Evolutionary conservation across 352 stramenopile species (phyloP).

Genomic region (Plasmopara halstedii): DNA sequence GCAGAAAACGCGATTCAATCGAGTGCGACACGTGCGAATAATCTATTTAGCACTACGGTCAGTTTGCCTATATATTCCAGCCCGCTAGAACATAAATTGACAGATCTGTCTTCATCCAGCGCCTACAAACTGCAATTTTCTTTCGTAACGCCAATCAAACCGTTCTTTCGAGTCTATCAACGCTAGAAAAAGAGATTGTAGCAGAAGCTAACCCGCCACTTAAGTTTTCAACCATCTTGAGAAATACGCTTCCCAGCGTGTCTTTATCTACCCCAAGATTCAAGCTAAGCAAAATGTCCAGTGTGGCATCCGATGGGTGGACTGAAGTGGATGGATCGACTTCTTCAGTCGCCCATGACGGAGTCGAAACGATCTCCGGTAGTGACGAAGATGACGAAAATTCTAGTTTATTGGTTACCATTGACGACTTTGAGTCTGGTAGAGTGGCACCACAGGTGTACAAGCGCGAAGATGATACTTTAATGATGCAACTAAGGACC

Average conservation of each 20-base stretch:
- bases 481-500: neutral
- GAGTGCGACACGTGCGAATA: conserved; percentile 21
- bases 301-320: conserved; percentile 31
- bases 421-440: conserved; percentile 58
- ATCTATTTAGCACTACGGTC: conserved; percentile 65
- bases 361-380: conserved; percentile 19
- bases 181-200: conserved; percentile 51
- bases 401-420: conserved; percentile 27
- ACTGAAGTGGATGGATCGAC: conserved; percentile 31
- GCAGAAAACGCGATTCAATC: conserved; percentile 36
- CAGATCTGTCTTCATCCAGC: conserved; percentile 18
- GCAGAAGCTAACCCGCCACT: conserved; percentile 23
- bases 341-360: conserved; percentile 17
- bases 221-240: conserved; percentile 6
- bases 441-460: conserved; percentile 10
- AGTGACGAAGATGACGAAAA: conserved; percentile 26
- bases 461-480: neutral
- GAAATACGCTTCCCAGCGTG: conserved; percentile 1
- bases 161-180: conserved; percentile 38
- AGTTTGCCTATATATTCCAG: conserved; percentile 3
- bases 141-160: conserved; percentile 60
- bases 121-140: conserved; percentile 66
- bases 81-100: neutral
- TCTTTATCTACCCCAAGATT: conserved; percentile 6
- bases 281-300: conserved; percentile 25